Evolutionary conservation across 208 protist species (phyloP).

Genomic region (Leishmania major): DNA sequence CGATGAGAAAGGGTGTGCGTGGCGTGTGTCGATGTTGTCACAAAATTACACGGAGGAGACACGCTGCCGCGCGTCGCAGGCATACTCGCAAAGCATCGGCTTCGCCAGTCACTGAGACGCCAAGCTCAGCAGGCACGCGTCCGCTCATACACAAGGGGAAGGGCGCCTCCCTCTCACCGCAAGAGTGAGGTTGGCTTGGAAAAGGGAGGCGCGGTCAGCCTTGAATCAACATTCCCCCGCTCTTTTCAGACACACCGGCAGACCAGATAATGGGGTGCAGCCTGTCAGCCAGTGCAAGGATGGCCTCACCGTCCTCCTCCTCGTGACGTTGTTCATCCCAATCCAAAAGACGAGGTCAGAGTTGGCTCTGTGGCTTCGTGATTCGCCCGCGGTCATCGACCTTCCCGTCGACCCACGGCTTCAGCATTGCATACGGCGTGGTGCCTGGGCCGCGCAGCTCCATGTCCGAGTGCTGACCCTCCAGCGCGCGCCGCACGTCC

Average conservation of each 20-base stretch:
- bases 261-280: neutral
- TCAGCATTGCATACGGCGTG: constrained; percentile 43
- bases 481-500: constrained; percentile 46
- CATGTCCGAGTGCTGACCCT: constrained; percentile 39
- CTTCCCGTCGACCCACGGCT: constrained; percentile 39
- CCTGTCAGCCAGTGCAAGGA: neutral
- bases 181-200: neutral
- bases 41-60: neutral
- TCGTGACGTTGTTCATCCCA: neutral
- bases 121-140: neutral
- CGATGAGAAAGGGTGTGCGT: neutral
- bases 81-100: neutral
- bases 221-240: neutral
- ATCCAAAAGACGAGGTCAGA: constrained; percentile 6
- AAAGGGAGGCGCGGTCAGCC: neutral
- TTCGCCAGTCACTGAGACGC: neutral
- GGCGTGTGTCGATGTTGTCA: neutral
- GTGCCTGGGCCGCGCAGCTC: constrained; percentile 33
- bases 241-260: neutral
- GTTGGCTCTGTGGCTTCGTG: constrained; percentile 6
- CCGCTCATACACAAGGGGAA: neutral
- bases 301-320: neutral
- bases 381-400: constrained; percentile 33
- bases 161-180: neutral
- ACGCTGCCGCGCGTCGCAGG: neutral